Evolutionary conservation across 179 eudicot species (phyloP).

Genomic region (Monotropa hypopitys): DNA sequence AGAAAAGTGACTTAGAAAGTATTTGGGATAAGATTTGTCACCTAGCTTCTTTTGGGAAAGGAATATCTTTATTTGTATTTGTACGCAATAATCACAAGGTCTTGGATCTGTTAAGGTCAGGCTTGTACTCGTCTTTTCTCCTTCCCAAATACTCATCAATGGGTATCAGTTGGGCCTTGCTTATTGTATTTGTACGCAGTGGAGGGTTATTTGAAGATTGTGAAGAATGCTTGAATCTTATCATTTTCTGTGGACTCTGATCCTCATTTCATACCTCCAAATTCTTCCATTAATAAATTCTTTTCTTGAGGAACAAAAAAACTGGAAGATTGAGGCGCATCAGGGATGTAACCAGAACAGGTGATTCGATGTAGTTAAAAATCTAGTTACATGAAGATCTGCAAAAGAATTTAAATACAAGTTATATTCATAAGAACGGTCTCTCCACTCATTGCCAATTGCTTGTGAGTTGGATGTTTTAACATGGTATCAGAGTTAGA

Average conservation of each 20-base stretch:
- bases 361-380: not conserved
- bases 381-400: not conserved
- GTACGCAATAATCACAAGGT: no score
- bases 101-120: no score
- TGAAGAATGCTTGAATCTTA: not conserved
- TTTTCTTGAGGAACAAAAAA: not conserved
- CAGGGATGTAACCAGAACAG: not conserved
- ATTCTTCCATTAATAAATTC: not conserved
- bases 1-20: not conserved
- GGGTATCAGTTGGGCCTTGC: no score
- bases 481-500: no score
- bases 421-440: not conserved
- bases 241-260: not conserved
- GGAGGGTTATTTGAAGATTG: not conserved
- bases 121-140: no score
- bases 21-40: not conserved
- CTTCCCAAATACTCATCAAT: no score
- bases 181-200: not conserved
- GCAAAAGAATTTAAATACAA: not conserved
- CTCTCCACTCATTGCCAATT: no score
- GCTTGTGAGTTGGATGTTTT: no score
- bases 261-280: not conserved
- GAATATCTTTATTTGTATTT: no score
- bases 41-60: no score
- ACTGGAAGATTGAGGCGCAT: not conserved